Percentiles rank a stretch among this genome's conserved stretches.
Evolutionary conservation across 805 yeast species (phyloP).

Genomic region (Wickerhamomyces xylosicus): DNA sequence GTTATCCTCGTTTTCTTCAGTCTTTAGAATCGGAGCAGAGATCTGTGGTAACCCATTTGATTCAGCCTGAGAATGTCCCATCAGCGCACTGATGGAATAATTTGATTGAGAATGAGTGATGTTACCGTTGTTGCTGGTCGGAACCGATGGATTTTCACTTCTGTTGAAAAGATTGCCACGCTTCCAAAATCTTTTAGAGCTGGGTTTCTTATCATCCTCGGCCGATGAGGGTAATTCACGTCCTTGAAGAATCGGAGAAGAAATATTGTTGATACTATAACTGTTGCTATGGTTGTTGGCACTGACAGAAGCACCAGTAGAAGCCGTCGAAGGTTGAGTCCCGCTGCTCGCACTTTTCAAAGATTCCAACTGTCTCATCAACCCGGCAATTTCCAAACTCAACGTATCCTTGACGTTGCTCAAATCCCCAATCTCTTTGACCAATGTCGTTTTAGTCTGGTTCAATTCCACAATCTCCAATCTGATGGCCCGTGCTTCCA

Average conservation of each 20-base stretch:
- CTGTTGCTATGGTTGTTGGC: neutral
- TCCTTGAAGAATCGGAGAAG: neutral
- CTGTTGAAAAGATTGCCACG: slow-evolving; percentile 13
- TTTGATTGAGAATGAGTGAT: neutral
- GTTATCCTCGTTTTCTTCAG: slow-evolving; percentile 21
- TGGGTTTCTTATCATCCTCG: neutral
- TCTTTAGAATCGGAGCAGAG: slow-evolving; percentile 26
- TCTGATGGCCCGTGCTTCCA: slow-evolving; percentile 30
- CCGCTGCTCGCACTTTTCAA: too few relatives aligned
- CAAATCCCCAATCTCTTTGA: slow-evolving; percentile 43
- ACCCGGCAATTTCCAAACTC: slow-evolving; percentile 30
- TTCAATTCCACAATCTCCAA: slow-evolving; percentile 30
- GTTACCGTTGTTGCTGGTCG: neutral
- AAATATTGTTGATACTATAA: neutral
- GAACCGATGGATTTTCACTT: slow-evolving; percentile 9
- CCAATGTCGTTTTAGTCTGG: slow-evolving; percentile 30
- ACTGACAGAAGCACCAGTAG: neutral
- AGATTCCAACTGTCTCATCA: slow-evolving; percentile 19
- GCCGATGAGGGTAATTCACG: neutral
- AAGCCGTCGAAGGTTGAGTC: neutral
- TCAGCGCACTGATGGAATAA: neutral
- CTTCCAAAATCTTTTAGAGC: slow-evolving; percentile 21
- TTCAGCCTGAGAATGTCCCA: too few relatives aligned
- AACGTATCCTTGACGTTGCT: slow-evolving; percentile 35
- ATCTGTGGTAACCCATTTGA: too few relatives aligned